These are phyloP conservation scores for Dillenia suffruticosa DNA, from an alignment of 164 flowering plant genomes.

Conservation along the genomic window DNA sequence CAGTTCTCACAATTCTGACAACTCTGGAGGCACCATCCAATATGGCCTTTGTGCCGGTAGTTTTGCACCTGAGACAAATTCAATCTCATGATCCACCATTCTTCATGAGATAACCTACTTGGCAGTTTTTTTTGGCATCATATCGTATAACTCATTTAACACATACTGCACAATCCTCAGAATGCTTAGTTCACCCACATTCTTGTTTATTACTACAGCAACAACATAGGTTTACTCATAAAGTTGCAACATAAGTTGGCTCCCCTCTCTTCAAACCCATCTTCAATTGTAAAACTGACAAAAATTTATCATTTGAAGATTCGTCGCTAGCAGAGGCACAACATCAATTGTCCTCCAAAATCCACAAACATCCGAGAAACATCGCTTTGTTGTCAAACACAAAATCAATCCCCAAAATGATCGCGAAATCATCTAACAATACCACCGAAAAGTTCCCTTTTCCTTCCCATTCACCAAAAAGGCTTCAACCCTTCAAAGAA, in stretches of 20 bases:
- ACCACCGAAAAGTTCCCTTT: neutral
- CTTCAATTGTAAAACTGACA: neutral
- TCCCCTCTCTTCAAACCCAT: neutral
- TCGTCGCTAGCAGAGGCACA: neutral
- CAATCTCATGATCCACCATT: conserved; percentile 9
- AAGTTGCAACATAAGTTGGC: neutral
- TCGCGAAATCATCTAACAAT: neutral
- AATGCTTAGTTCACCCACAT: neutral
- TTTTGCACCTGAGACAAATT: neutral
- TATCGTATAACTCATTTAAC: conserved; percentile 2
- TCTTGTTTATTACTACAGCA: neutral
- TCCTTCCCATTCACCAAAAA: neutral
- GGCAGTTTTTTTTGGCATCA: conserved; percentile 3
- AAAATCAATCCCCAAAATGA: neutral
- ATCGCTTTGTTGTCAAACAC: neutral
- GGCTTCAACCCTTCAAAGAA: no score
- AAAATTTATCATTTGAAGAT: neutral
- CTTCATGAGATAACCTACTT: conserved; percentile 3
- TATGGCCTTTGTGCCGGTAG: neutral
- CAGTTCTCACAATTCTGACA: neutral
- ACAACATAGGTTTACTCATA: neutral
- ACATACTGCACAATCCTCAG: neutral
- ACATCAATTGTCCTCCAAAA: neutral
- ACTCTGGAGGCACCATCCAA: conserved; percentile 2
- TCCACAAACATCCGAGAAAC: neutral